phyloP scores from a whole-genome alignment of 306 rosid species.

The Cucurbita argyrosperma region DNA sequence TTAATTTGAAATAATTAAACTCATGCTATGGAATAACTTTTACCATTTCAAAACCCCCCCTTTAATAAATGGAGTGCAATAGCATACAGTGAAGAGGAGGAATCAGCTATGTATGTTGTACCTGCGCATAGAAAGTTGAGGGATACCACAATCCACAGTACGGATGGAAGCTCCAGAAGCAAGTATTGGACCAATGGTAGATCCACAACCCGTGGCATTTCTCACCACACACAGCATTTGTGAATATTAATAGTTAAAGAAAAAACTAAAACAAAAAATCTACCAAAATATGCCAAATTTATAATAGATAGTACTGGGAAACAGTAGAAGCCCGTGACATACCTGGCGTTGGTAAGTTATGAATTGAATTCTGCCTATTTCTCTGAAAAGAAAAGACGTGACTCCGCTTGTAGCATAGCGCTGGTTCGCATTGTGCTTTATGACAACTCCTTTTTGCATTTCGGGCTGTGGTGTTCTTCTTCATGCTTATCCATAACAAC shows the following conservation, averaged over 20 bases:
- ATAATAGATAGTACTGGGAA: not conserved
- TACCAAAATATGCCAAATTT: too few relatives aligned
- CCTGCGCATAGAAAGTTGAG: constrained; percentile 99
- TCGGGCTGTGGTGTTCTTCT: constrained; percentile 80
- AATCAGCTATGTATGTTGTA: constrained; percentile 12
- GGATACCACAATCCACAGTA: constrained; percentile 91
- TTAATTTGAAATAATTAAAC: too few relatives aligned
- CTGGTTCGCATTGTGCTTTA: constrained; percentile 90
- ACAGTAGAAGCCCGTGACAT: not conserved
- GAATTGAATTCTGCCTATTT: constrained; percentile 59
- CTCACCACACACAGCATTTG: constrained; percentile 5
- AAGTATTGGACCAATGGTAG: constrained; percentile 95
- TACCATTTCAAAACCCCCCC: too few relatives aligned
- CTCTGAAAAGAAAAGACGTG: constrained; percentile 80
- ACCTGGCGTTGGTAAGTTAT: constrained; percentile 93
- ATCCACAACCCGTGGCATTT: constrained; percentile 99
- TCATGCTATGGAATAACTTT: too few relatives aligned
- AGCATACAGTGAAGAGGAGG: not conserved
- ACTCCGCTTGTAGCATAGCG: constrained; percentile 92
- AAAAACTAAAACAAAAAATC: not conserved
- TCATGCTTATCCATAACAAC: constrained; percentile 98
- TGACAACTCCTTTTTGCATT: constrained; percentile 83
- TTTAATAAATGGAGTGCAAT: not conserved
- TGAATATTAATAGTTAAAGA: not conserved
- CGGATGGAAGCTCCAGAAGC: constrained; percentile 92